Base-by-base conservation (phyloP, 345 rosid species). In the Melaleuca alternifolia region DNA sequence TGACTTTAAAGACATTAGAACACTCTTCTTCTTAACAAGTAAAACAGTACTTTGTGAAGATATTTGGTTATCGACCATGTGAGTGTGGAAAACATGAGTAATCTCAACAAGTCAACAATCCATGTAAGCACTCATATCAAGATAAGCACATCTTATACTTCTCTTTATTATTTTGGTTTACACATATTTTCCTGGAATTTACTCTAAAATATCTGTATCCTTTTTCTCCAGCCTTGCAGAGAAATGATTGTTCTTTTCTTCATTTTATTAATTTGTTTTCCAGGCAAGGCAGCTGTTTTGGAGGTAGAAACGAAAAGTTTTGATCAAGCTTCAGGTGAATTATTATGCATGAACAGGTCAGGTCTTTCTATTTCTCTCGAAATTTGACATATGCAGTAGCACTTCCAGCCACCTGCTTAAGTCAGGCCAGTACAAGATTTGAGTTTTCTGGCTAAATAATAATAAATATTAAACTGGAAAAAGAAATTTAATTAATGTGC, bases 261-360 rank as follows among this genome's bases (percentile, higher is more conserved):
- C 24, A 23, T 65, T 71, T 10, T 71, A 21, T 85, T 87, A 57
- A 82, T 84, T 87, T 16, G 79, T 24, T 76, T 85, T 88, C 86
- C 90, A 97, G 99, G 98, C 85, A 97, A 96, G 90, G 99, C 99
- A 50, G 98, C 99, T 86, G 87, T 97, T 85, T 84, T 93, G 87
- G 99, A 96, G 89, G 79, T 94, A 65, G 99, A 96, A 91, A 94
- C 92, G 84, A 96, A 83, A 91, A 93, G 93, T 92, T 97, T 91
- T 81, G 93, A 93, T 87, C 87, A 93, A 91, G 94, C 89, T 59
- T 93, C 97, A 52, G 98, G 93, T 65, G 97, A 94, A 88, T 61
- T 93, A 61, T 85, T 97, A 86, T 94, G 94, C 93, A 94, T 94
- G 96, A 95, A 93, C 86, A 88, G 99, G 99, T 96, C 87, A 84